Evolutionary conservation across 441 rosid genomes (phyloP).

Genomic region (Gossypium aridum): DNA sequence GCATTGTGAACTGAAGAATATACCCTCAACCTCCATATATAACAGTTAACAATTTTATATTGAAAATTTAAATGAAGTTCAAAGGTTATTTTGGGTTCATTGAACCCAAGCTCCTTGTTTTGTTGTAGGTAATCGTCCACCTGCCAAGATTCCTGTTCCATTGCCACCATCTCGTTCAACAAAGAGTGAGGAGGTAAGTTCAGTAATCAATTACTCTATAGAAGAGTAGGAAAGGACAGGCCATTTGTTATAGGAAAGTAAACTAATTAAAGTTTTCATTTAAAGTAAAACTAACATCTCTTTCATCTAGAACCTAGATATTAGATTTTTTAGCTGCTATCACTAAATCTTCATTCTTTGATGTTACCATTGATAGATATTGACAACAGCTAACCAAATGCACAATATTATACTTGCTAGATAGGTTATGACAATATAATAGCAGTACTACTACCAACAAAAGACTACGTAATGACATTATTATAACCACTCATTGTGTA

Average conservation of each 20-base stretch:
- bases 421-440: not conserved
- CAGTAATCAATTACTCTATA: not conserved
- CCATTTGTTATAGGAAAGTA: not conserved
- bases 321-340: not conserved
- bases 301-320: not conserved
- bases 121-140: conserved; percentile 70
- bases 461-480: not conserved
- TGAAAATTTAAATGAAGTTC: not conserved
- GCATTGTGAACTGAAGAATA: conserved; percentile 4
- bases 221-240: not conserved
- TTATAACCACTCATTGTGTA: not conserved
- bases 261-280: not conserved
- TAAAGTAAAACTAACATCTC: not conserved
- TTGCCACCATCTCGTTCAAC: conserved; percentile 52
- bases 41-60: not conserved
- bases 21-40: not conserved
- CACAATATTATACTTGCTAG: not conserved
- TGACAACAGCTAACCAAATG: not conserved
- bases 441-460: not conserved
- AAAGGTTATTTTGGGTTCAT: not conserved
- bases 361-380: not conserved
- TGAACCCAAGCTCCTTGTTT: conserved; percentile 15
- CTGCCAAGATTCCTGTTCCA: conserved; percentile 87
- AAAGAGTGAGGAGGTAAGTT: conserved; percentile 65
- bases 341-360: not conserved